Percentiles rank a stretch among this genome's conserved stretches.
Evolutionary conservation across 805 yeast genomes (phyloP).

Genomic region (Ogataea salicorniae): DNA sequence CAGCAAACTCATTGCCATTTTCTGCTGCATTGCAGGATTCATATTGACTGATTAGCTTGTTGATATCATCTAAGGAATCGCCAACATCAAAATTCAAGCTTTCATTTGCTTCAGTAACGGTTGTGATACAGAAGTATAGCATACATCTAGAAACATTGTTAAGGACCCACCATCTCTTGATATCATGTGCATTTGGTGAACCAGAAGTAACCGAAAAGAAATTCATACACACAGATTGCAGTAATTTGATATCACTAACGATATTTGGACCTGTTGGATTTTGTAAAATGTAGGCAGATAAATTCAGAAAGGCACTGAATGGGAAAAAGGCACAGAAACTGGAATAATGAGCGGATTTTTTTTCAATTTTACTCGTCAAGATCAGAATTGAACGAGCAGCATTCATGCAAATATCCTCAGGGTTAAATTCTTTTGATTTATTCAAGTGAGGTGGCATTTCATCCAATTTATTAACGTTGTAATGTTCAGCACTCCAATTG

Average conservation of each 20-base stretch:
- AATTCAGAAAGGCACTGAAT: conserved; percentile 27
- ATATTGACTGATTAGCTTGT: no score
- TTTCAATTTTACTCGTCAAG: conserved; percentile 14
- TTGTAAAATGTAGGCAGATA: conserved; percentile 25
- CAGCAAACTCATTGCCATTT: no score
- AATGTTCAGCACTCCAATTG: conserved; percentile 4
- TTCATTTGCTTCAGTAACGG: conserved; percentile 13
- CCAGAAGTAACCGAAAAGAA: conserved; percentile 12
- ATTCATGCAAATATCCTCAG: conserved; percentile 15
- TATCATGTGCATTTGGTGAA: neutral
- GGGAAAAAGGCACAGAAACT: conserved; percentile 26
- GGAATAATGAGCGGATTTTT: conserved; percentile 10
- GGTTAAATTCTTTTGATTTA: neutral
- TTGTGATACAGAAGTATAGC: conserved; percentile 19
- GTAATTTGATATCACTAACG: conserved; percentile 21
- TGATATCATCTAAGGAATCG: conserved; percentile 15
- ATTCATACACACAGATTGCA: conserved; percentile 15
- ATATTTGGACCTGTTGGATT: conserved; percentile 10
- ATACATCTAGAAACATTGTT: conserved; percentile 17
- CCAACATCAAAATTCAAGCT: conserved; percentile 15
- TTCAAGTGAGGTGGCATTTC: conserved; percentile 1
- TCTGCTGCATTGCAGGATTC: no score
- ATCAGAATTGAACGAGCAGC: conserved; percentile 25
- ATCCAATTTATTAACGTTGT: neutral
- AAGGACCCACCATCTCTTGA: conserved; percentile 14